A percentile compares a stretch with the other conserved stretches of the same genome.
phyloP scores from a whole-genome alignment of 2,329 filamentous ascomycete species.

The Trichophyton simii region DNA sequence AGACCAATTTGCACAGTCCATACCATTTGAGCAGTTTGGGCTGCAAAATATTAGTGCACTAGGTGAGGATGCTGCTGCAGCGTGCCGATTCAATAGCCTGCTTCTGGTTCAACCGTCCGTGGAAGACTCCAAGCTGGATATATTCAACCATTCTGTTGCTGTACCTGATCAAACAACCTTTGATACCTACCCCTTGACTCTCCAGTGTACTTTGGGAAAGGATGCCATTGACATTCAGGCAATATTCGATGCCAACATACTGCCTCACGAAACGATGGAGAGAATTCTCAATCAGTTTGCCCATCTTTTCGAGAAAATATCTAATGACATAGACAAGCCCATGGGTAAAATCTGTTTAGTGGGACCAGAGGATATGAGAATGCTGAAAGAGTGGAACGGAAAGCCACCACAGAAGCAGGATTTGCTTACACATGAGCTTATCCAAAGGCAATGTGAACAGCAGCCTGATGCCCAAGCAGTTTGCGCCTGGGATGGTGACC shows the following conservation, averaged over 20 bases:
- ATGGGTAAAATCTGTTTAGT: neutral
- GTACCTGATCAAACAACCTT: neutral
- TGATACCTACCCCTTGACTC: neutral
- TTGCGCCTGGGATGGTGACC: constrained; percentile 14
- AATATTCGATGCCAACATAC: neutral
- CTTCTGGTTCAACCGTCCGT: constrained; percentile 21
- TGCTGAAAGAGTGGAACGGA: neutral
- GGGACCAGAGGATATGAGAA: neutral
- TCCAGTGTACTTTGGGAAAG: neutral
- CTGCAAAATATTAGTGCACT: constrained; percentile 39
- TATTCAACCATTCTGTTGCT: neutral
- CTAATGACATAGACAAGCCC: neutral
- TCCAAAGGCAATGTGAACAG: constrained; percentile 7
- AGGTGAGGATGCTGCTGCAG: constrained; percentile 31
- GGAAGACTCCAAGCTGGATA: neutral
- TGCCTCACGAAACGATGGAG: neutral
- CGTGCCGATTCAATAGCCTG: constrained; percentile 32
- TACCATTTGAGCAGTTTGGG: constrained; percentile 45
- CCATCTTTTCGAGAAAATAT: neutral
- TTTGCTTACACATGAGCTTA: constrained; percentile 13
- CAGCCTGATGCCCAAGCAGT: constrained; percentile 13
- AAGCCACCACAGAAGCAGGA: neutral
- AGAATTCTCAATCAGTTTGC: neutral
- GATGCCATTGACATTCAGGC: neutral
- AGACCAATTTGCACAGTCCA: constrained; percentile 39